Evolutionary conservation across 352 stramenopile species (phyloP).

Genomic region (Pythium chondricola): DNA sequence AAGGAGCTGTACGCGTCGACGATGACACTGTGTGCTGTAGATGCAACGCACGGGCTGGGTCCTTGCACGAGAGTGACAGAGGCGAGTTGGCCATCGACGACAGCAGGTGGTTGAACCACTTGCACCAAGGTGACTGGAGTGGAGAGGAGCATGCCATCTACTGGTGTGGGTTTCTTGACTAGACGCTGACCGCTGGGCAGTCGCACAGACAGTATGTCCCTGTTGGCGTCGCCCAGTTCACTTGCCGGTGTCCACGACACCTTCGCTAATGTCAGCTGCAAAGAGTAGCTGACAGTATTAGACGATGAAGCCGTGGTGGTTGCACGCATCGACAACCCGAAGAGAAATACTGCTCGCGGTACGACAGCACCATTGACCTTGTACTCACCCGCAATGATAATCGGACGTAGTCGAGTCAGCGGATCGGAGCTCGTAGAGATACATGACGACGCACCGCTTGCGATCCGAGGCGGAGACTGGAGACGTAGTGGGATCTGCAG

Average conservation of each 20-base stretch:
- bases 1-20: conserved; percentile 1
- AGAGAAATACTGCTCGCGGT: conserved; percentile 1
- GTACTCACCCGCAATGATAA: no score
- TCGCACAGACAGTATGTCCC: no score
- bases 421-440: no score
- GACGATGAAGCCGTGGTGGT: background rate
- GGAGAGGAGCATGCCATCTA: no score
- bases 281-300: background rate
- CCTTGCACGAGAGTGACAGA: background rate
- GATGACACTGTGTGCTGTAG: background rate
- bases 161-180: no score
- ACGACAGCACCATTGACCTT: background rate
- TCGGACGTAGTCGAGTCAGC: no score
- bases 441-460: no score
- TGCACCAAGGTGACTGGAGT: no score
- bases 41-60: background rate
- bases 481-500: no score
- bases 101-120: conserved; percentile 25
- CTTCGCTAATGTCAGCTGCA: conserved; percentile 7
- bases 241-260: conserved; percentile 13
- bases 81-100: background rate
- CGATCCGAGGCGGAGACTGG: no score
- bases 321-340: background rate
- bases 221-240: no score
- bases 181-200: no score